Percentiles rank a stretch among this genome's conserved stretches.
Conservation (phyloP, 805 yeast species). For the Yamadazyma philogaea region DNA sequence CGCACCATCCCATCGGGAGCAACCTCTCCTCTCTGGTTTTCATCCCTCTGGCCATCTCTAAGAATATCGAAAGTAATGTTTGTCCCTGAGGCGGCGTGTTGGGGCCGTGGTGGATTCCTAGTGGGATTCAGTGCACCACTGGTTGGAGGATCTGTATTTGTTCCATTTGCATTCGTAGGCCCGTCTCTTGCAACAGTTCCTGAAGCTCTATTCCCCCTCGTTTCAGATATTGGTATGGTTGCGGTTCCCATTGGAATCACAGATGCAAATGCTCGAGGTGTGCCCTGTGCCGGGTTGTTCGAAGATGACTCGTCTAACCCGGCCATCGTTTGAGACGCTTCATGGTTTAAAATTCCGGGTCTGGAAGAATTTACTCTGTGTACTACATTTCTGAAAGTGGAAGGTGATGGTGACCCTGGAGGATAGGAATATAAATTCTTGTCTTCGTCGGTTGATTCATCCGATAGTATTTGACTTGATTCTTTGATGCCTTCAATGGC, state of each 20-base stretch:
- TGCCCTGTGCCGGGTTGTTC: neutral
- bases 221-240: neutral
- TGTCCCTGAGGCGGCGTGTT: neutral
- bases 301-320: slow-evolving; percentile 17
- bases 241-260: neutral
- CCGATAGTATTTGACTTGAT: neutral
- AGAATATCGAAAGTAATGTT: neutral
- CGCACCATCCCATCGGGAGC: neutral
- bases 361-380: slow-evolving; percentile 29
- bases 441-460: slow-evolving; percentile 22
- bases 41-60: neutral
- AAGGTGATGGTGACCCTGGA: slow-evolving; percentile 21
- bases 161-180: neutral
- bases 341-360: slow-evolving; percentile 37
- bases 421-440: slow-evolving; percentile 25
- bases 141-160: neutral
- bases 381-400: slow-evolving; percentile 23
- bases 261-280: neutral
- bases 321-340: slow-evolving; percentile 34
- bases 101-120: too few relatives aligned
- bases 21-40: neutral
- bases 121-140: neutral
- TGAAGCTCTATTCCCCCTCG: neutral
- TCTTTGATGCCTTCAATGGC: slow-evolving; percentile 7
- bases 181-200: neutral